Base-by-base conservation (phyloP, 2,329 filamentous ascomycete species). In the Diaporthe aspalathi region DNA sequence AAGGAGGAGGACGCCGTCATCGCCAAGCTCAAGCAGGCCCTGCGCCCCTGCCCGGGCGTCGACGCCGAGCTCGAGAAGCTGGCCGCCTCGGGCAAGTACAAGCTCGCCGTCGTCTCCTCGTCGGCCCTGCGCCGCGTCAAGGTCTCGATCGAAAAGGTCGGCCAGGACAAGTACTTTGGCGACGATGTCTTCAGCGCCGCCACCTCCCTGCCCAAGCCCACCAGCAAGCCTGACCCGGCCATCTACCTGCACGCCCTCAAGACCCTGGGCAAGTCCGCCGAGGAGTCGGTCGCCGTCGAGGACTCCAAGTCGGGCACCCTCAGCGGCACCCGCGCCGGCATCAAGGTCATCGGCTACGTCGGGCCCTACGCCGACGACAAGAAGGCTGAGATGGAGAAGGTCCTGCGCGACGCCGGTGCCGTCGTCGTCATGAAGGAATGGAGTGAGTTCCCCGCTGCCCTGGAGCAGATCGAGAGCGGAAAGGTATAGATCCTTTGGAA, bases 181-280 rank as follows among this genome's bases (percentile, higher is more conserved):
- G 88, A 93, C 76, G 87, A 90, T 76, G 87, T 97, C 80, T 97
- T 93, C 88, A 94, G 91, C 54, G 94, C 94, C 69, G 94, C 94
- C 70, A 93, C 91, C 40, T 94, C 91, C 71, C 88, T 97, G 76
- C 85, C 89, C 70, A 89, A 86, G 78, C 94, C 94, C n/a, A 95
- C 93, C 69, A 93, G 90, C 82, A 97, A 97, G 88, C 94, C 94
- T 20, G 93, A 97, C 82, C 94, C 95, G 22, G 93, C 93, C 75
- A 92, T 97, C 83, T 97, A 97, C 85, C 83, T 94, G 74, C 88
- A 92, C 80, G 93, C 94, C 27, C 89, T 94, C 79, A 84, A 94
- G 82, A 84, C 89, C 79, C 87, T 97, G 66, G 92, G 91, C 73
- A 92, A 92, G 83, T 89, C 87, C 77, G 85, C 93, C 1, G 84